Base-by-base conservation (phyloP, 139 green algal genomes). In the Tetraselmis striata region DNA sequence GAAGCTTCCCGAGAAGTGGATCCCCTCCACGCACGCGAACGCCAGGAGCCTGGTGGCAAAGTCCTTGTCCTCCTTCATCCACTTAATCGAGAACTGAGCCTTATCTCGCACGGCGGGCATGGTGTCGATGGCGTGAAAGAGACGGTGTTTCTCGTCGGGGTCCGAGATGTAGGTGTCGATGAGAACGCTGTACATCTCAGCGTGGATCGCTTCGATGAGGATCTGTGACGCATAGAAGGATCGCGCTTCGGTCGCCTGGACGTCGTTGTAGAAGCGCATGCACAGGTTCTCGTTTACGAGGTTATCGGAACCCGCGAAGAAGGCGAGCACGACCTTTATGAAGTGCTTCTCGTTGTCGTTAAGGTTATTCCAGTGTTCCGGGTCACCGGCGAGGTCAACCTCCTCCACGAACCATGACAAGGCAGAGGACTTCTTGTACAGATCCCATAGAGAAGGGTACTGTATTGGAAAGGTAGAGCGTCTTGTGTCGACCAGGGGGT, bases 141-240 rank as follows among this genome's bases (percentile, higher is more conserved):
- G 45, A 67, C 18, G 18, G 11, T 5, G 5, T 67, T 67, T 67
- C 81, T 88, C 86, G 67, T 81, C 29, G 23, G 85, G 59, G 86
- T 99, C 96, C 83, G 96, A 96, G 86, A 99, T 97, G 92, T 99
- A 99, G 1, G 92, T 91, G 81, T 99, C 97, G 76, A 99, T 88
- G 82, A 99, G 88, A 83, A 99, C 88, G 82, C 83, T 93, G 94
- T 99, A 99, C 97, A 99, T 99, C 92, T 99, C 97, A 59, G 81
- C 95, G 89, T 99, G 97, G 79, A 99, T 99, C 89, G 99, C 99
- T 88, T 99, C 97, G 82, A 99, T 99, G 59, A 95, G 94, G 28
- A 99, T 98, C 86, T 99, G 97, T 90, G 99, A 99, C 59, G 95
- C 95, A 80, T 99, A 99, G 84, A 99, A 99, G 0, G 96, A 93